Base-by-base conservation (phyloP, 2,329 filamentous ascomycete genomes). In the Dichotomopilus funicola region DNA sequence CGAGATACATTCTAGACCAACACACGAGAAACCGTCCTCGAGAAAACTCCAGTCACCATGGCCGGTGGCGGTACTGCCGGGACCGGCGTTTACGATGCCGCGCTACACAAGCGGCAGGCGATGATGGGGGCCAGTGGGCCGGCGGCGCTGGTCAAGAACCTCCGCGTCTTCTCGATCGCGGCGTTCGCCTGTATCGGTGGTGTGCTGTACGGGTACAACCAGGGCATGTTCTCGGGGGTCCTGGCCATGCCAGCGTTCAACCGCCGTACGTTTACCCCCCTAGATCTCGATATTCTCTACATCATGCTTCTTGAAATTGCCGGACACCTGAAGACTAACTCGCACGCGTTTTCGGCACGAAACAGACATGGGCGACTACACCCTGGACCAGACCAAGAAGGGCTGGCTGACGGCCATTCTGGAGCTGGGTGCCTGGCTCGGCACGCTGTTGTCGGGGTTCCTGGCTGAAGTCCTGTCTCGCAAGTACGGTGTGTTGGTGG, bases 381-480 rank as follows among this genome's bases (percentile, higher is more conserved):
- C 66, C 12, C 72, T 72, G n/a, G 69, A 77, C 56, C 73, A 77
- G 63, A 77, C 77, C 5, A 76, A 78, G 60, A 82, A 82, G 63
- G 80, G 80, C 12, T 83, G 79, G 80, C 66, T 84, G 5, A 82
- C 79, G 0, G 76, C 86, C 2, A 89, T 89, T 60, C 80, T 91
- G 33, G 86, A 90, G 66, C 78, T 91, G 1, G 87, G 87, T 51
- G 87, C 87, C 44, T 91, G 87, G 87, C 66, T 89, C n/a, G 88
- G 88, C 40, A 81, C 85, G 0, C 70, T 91, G 3, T 75, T 86
- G 42, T 87, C 82, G 2, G 85, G 87, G 1, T 86, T 86, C 64
- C 68, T 90, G n/a, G 87, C 87, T 13, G 87, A 91, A 65, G 74
- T 78, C 3, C 68, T 85, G 49, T 87, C 83, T 1, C 78, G 88